Evolutionary conservation across 2,329 filamentous ascomycete species (phyloP).

Genomic region (Aspergillus versicolor): DNA sequence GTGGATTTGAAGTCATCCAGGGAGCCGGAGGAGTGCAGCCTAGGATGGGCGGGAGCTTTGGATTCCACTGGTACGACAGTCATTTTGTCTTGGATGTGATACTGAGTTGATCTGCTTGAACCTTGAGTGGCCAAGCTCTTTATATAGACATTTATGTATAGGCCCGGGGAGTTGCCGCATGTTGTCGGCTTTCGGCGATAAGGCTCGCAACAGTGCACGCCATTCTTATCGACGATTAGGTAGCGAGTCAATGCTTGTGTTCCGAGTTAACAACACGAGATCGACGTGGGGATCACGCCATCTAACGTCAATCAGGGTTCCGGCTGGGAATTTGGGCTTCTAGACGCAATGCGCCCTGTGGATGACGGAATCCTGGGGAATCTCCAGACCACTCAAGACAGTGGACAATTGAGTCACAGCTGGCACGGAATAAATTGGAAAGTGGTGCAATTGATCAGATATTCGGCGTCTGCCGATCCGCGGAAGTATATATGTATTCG

Average conservation of each 20-base stretch:
- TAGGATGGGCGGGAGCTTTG: neutral
- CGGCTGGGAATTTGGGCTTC: neutral
- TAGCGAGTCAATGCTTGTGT: neutral
- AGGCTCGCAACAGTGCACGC: neutral
- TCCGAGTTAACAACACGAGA: neutral
- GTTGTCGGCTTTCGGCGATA: constrained; percentile 9
- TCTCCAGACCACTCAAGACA: neutral
- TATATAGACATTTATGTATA: neutral
- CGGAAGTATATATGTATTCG: no score
- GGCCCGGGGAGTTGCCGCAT: neutral
- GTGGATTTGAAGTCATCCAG: constrained; percentile 14
- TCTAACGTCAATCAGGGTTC: neutral
- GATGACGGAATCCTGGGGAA: neutral
- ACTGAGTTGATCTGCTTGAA: neutral
- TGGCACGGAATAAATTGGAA: neutral
- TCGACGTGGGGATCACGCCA: neutral
- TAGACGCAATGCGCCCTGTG: neutral
- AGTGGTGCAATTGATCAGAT: neutral
- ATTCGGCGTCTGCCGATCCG: no score
- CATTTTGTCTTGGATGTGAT: neutral
- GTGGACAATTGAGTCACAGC: neutral
- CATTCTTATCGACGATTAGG: neutral
- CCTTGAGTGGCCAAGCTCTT: neutral
- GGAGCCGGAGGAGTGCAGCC: constrained; percentile 14
- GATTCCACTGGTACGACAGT: neutral